Evolutionary conservation across 2,329 filamentous ascomycete species (phyloP).

Genomic region (Cryphonectria japonica): DNA sequence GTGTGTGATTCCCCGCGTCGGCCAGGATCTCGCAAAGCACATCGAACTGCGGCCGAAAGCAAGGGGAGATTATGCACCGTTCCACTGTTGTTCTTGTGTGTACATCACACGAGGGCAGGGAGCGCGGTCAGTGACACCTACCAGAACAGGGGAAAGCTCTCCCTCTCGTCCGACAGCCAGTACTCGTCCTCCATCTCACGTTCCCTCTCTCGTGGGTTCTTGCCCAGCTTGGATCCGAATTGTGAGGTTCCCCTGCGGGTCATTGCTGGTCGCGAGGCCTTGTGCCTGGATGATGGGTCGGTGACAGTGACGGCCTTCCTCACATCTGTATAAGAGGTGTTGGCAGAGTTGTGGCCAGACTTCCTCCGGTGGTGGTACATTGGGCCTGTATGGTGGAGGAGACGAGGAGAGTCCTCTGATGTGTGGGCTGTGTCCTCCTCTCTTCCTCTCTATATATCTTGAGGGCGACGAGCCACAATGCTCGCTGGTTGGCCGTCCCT

Average conservation of each 20-base stretch:
- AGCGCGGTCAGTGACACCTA: slow-evolving; percentile 44
- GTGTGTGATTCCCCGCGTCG: background rate
- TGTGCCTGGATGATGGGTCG: slow-evolving; percentile 50
- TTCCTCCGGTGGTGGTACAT: slow-evolving; percentile 64
- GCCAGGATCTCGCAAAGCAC: slow-evolving; percentile 2
- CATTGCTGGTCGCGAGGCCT: slow-evolving; percentile 48
- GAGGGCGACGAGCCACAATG: slow-evolving; percentile 22
- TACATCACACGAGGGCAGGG: slow-evolving; percentile 2
- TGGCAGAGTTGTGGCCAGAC: slow-evolving; percentile 57
- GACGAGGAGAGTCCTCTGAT: slow-evolving; percentile 14
- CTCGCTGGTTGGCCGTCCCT: slow-evolving; percentile 23
- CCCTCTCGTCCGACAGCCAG: slow-evolving; percentile 57
- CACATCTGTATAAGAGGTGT: slow-evolving; percentile 59
- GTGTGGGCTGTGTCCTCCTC: background rate
- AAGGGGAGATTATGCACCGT: slow-evolving; percentile 37
- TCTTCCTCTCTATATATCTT: slow-evolving; percentile 1
- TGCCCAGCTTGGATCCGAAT: slow-evolving; percentile 49
- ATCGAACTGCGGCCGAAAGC: background rate
- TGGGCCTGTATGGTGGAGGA: slow-evolving; percentile 25
- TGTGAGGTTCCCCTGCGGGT: slow-evolving; percentile 48
- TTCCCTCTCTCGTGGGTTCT: slow-evolving; percentile 55
- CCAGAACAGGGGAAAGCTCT: slow-evolving; percentile 69
- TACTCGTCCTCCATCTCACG: slow-evolving; percentile 53
- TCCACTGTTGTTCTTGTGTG: slow-evolving; percentile 22
- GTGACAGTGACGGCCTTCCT: slow-evolving; percentile 53